Conservation (phyloP, 2,329 filamentous ascomycete genomes). For the Aureobasidium sp. region DNA sequence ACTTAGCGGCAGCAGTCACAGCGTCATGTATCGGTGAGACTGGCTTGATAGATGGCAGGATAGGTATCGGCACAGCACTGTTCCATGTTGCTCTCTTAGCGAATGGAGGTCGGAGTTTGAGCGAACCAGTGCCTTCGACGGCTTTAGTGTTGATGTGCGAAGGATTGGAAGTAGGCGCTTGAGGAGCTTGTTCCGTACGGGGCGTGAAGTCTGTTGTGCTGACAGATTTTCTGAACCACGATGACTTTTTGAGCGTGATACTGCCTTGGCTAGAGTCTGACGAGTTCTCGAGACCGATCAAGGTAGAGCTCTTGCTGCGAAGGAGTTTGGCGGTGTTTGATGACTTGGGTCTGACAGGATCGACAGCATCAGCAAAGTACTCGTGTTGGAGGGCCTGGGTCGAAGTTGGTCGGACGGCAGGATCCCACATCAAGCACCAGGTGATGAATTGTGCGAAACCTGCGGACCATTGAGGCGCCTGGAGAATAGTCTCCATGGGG, state of each 20-base stretch:
- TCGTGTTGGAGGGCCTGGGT: conserved; percentile 91
- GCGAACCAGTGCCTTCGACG: conserved; percentile 33
- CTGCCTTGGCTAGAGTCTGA: conserved; percentile 44
- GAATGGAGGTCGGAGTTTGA: conserved; percentile 49
- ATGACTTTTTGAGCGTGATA: conserved; percentile 70
- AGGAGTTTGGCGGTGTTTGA: conserved; percentile 77
- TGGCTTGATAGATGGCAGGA: conserved; percentile 85
- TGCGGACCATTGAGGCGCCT: conserved; percentile 81
- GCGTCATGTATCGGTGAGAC: conserved; percentile 95
- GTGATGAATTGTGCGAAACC: conserved; percentile 89
- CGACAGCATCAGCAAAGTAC: conserved; percentile 86
- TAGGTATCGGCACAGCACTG: conserved; percentile 90
- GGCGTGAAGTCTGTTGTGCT: conserved; percentile 68
- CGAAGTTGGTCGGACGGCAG: conserved; percentile 81
- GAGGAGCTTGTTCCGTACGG: conserved; percentile 46
- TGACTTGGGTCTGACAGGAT: conserved; percentile 87
- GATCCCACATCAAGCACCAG: conserved; percentile 99
- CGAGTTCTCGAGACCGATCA: conserved; percentile 59
- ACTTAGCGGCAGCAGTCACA: conserved; percentile 54
- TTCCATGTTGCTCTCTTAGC: conserved; percentile 90
- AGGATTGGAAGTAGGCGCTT: conserved; percentile 25
- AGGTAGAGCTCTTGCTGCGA: conserved; percentile 81
- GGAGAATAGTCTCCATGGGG: conserved; percentile 88
- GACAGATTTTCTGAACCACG: conserved; percentile 94
- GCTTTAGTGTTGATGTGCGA: conserved; percentile 36